phyloP scores from a whole-genome alignment of 2,329 filamentous ascomycete genomes.

The Decorospora gaudefroyi region DNA sequence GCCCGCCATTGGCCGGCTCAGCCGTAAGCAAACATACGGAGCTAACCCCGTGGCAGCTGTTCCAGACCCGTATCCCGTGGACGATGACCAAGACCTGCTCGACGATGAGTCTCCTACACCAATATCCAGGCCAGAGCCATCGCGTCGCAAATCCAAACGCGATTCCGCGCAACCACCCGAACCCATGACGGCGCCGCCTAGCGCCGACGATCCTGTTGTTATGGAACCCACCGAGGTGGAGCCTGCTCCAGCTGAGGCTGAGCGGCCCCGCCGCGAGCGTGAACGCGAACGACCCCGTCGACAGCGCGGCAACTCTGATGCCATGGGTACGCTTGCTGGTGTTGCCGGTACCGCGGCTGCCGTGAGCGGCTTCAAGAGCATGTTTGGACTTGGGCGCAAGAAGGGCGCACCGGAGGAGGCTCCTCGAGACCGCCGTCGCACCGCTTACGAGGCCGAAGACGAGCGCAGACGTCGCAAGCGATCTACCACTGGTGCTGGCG shows the following conservation, averaged over 20 bases:
- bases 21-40: constrained; percentile 44
- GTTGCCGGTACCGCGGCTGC: constrained; percentile 46
- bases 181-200: constrained; percentile 45
- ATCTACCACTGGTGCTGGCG: constrained; percentile 41
- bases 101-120: constrained; percentile 49
- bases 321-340: constrained; percentile 57
- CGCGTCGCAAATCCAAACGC: constrained; percentile 50
- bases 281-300: constrained; percentile 43
- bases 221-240: constrained; percentile 46
- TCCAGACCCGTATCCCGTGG: constrained; percentile 65
- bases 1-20: constrained; percentile 28
- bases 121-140: constrained; percentile 42
- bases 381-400: constrained; percentile 50
- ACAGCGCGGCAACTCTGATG: constrained; percentile 63
- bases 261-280: constrained; percentile 50
- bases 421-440: constrained; percentile 39
- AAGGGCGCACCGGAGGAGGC: constrained; percentile 40
- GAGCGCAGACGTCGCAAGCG: constrained; percentile 47
- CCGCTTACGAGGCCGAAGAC: constrained; percentile 45
- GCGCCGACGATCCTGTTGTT: constrained; percentile 52
- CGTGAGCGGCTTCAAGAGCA: constrained; percentile 61
- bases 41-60: constrained; percentile 46
- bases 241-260: constrained; percentile 53
- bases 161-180: constrained; percentile 44
- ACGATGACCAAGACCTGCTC: constrained; percentile 63